Conservation (phyloP, 2,329 filamentous ascomycete species). For the Chaetomiaceae sp. region DNA sequence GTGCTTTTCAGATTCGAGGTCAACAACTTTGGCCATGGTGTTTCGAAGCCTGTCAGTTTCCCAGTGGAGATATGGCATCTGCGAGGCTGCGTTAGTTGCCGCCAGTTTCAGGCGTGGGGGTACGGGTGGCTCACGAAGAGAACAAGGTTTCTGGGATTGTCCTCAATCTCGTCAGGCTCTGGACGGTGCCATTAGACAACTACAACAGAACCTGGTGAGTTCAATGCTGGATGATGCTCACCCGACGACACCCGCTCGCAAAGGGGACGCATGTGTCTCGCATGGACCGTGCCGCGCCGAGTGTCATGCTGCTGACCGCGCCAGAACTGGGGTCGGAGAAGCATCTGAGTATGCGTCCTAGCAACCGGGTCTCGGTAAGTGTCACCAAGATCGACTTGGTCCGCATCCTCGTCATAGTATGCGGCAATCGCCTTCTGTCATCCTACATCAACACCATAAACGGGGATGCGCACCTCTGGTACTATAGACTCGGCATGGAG, state of each 20-base stretch:
- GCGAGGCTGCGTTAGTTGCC: not conserved
- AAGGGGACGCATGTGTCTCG: conserved; percentile 18
- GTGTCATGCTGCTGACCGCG: conserved; percentile 28
- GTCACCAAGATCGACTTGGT: not conserved
- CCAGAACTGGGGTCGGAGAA: conserved; percentile 26
- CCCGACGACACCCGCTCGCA: conserved; percentile 29
- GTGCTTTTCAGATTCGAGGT: not conserved
- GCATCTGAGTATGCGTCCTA: conserved; percentile 11
- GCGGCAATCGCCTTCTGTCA: conserved; percentile 19
- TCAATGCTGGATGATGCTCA: too few species aligned
- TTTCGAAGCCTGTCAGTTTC: conserved; percentile 7
- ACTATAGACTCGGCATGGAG: not conserved
- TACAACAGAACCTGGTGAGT: too few species aligned
- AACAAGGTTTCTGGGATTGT: conserved; percentile 26
- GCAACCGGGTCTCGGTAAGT: not conserved
- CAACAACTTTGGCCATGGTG: not conserved
- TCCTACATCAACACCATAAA: too few species aligned
- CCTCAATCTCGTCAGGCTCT: conserved; percentile 11
- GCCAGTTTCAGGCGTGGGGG: not conserved
- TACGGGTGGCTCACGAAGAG: conserved; percentile 16
- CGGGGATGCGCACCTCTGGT: too few species aligned
- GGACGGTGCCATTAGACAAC: not conserved
- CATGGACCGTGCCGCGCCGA: conserved; percentile 15
- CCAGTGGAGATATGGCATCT: conserved; percentile 17
- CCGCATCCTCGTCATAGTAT: conserved; percentile 15